A percentile compares a stretch with the other conserved stretches of the same genome.
phyloP scores from a whole-genome alignment of 257 asterid genomes.

The Nicotiana knightiana region DNA sequence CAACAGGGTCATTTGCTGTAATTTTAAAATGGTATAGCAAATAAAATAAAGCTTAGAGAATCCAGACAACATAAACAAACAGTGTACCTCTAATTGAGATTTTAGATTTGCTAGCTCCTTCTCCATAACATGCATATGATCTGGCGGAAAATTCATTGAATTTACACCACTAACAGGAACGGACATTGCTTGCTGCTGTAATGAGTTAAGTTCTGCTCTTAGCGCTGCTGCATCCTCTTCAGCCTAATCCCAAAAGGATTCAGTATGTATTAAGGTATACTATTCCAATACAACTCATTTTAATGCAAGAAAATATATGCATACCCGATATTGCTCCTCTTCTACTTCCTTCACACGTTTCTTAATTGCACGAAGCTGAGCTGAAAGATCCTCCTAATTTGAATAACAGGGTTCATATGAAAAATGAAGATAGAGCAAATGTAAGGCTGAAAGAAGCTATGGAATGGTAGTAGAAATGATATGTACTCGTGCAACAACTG shows the following conservation, averaged over 20 bases:
- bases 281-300: constrained; percentile 2
- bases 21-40: constrained; percentile 12
- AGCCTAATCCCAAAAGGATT: constrained; percentile 48
- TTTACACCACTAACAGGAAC: constrained; percentile 34
- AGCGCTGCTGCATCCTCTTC: constrained; percentile 96
- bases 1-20: constrained; percentile 65
- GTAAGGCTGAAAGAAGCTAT: constrained; percentile 10
- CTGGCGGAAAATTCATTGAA: constrained; percentile 45
- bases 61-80: constrained; percentile 4
- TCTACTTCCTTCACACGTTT: constrained; percentile 89
- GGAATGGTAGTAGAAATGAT: constrained; percentile 1
- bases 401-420: constrained; percentile 14
- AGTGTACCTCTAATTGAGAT: constrained; percentile 76
- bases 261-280: constrained; percentile 11
- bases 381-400: constrained; percentile 90
- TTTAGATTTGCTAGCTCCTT: constrained; percentile 63
- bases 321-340: constrained; percentile 94
- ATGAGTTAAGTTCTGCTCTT: constrained; percentile 74
- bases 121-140: constrained; percentile 76
- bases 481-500: constrained; percentile 90
- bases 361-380: constrained; percentile 86
- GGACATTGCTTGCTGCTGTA: constrained; percentile 82
- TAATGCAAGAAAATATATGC: constrained; percentile 19
- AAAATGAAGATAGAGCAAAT: constrained; percentile 3
- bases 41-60: constrained; percentile 6